Conservation (phyloP, 306 rosid species). For the Cucurbita ficifolia region DNA sequence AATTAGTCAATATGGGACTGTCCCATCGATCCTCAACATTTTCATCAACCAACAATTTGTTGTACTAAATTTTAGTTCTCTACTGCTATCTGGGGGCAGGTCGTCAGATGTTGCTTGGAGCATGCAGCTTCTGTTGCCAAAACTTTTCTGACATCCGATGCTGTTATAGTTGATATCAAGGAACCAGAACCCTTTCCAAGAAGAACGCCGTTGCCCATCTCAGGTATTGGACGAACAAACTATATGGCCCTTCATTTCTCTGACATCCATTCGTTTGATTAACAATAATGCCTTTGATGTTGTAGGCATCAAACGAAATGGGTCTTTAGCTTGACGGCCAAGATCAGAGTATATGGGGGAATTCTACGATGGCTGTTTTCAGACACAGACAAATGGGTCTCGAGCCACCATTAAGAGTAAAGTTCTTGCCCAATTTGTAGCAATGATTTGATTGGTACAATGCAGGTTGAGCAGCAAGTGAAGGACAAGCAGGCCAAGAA, state of each 20-base stretch:
- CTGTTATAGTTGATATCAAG: constrained; percentile 59
- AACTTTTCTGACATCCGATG: constrained; percentile 60
- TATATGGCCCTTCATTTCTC: not conserved
- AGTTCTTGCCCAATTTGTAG: not conserved
- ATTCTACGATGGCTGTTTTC: not conserved
- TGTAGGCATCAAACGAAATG: not conserved
- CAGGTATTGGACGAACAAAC: constrained; percentile 17
- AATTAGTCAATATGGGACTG: too few relatives aligned
- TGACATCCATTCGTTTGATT: not conserved
- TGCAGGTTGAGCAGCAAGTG: not conserved
- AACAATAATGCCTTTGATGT: not conserved
- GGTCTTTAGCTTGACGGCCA: not conserved
- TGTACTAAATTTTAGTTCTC: not conserved
- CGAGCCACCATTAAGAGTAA: not conserved
- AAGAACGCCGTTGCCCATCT: constrained; percentile 24
- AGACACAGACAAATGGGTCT: not conserved
- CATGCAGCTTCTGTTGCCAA: constrained; percentile 84
- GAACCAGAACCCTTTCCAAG: constrained; percentile 23
- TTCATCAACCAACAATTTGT: not conserved
- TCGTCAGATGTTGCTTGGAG: constrained; percentile 86
- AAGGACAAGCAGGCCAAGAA: not conserved
- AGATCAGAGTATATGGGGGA: not conserved
- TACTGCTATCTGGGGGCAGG: constrained; percentile 27
- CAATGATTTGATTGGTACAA: not conserved
- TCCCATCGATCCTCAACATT: too few relatives aligned